phyloP scores from a whole-genome alignment of 768 basidiomycete species.

The Phylloporus sp. region DNA sequence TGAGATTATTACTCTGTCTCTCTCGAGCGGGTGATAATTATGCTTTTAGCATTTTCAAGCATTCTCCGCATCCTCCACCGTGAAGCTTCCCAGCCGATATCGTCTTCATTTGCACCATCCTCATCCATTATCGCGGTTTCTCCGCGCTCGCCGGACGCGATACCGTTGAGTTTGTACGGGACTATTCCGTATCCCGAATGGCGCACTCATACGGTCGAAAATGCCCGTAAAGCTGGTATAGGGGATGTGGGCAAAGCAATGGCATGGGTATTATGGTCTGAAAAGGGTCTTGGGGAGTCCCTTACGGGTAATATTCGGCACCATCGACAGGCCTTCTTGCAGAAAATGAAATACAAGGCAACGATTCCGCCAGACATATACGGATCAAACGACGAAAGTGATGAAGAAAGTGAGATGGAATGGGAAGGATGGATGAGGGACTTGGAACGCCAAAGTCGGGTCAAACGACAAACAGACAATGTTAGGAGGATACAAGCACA shows the following conservation, averaged over 20 bases:
- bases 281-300: constrained; percentile 18
- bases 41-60: constrained; percentile 40
- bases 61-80: constrained; percentile 54
- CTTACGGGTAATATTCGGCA: constrained; percentile 19
- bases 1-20: constrained; percentile 8
- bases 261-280: constrained; percentile 42
- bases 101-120: constrained; percentile 42
- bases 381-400: constrained; percentile 36
- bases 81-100: constrained; percentile 30
- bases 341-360: constrained; percentile 23
- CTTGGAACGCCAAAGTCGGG: constrained; percentile 37
- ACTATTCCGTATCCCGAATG: constrained; percentile 64
- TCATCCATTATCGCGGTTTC: constrained; percentile 57
- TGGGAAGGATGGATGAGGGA: constrained; percentile 69
- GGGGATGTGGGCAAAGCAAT: constrained; percentile 55
- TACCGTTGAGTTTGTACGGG: constrained; percentile 28
- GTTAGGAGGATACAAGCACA: neutral
- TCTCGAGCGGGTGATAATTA: neutral
- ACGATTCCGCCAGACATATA: constrained; percentile 1
- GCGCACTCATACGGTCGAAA: constrained; percentile 47
- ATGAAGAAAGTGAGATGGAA: constrained; percentile 52
- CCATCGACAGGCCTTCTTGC: constrained; percentile 21
- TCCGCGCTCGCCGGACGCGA: constrained; percentile 22
- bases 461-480: constrained; percentile 11
- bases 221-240: constrained; percentile 55